Conservation (phyloP, 768 basidiomycete genomes). For the Trametes gibbosa region DNA sequence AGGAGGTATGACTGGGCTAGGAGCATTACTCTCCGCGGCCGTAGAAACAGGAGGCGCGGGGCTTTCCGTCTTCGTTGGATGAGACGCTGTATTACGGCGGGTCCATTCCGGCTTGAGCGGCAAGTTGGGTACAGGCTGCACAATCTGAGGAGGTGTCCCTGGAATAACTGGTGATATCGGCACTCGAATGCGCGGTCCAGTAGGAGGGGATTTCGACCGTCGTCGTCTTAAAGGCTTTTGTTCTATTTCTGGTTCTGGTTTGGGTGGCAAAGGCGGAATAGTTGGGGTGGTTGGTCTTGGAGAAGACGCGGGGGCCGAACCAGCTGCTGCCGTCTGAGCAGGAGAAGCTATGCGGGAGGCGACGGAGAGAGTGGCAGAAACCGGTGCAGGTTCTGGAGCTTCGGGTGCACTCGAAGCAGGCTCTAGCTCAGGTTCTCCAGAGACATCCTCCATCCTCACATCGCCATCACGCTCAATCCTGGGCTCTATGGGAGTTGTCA, state of each 20-base stretch:
- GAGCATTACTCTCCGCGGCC: background rate
- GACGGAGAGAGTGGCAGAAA: background rate
- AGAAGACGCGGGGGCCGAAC: background rate
- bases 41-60: background rate
- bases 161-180: conserved; percentile 10
- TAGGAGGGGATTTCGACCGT: conserved; percentile 15
- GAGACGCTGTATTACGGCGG: conserved; percentile 6
- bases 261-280: background rate
- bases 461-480: conserved; percentile 10
- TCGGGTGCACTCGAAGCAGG: background rate
- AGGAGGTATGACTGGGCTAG: conserved; percentile 2
- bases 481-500: background rate
- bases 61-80: conserved; percentile 5
- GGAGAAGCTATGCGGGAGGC: background rate
- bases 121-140: conserved; percentile 8
- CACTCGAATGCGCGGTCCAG: conserved; percentile 9
- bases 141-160: conserved; percentile 18
- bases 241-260: conserved; percentile 7
- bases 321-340: background rate
- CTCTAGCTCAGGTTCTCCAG: background rate
- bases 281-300: background rate
- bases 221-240: background rate
- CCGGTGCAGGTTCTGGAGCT: background rate
- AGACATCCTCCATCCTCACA: conserved; percentile 8
- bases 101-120: conserved; percentile 19